Evolutionary conservation across 139 green algal genomes (phyloP), one percentile per base, ranked within the genome.

Genomic region (Mesostigma viride): DNA sequence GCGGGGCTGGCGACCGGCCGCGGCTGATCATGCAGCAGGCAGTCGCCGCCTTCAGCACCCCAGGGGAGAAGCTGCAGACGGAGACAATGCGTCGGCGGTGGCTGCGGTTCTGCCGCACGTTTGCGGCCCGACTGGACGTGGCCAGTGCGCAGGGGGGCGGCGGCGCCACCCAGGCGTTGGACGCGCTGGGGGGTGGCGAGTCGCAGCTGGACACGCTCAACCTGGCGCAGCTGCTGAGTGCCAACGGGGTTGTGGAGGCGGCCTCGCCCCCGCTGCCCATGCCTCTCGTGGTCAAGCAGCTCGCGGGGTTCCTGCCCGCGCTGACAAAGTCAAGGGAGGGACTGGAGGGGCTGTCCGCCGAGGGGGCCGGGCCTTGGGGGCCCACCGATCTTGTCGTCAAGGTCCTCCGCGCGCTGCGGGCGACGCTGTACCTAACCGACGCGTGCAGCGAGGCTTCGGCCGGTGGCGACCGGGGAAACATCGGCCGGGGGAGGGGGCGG

Each of bases 361-460:
- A 27, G n/a, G 26, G 28, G 56, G 56, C 35, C 26, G 28, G 28
- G 26, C 56, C 56, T 17, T 17, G 35, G 28, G 3, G 33, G 56
- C 33, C 56, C 28, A 27, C 56, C 28, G 56, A 62, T 30, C 56
- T 62, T 17, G 35, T 62, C 28, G 56, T 62, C 28, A 27, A 30
- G 56, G 28, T 62, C 28, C 56, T 62, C n/a, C 56, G 56, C n/a
- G 56, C 35, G 56, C 35, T 27, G 28, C 56, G 56, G n/a, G 56
- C 56, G 28, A 62, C 35, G 56, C n/a, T 62, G 4, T 62, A 62
- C 27, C 53, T 62, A 17, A 62, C 56, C n/a, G 56, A 62, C 26
- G 56, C 33, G 8, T 62, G 56, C n/a, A n/a, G n/a, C n/a, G n/a
- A n/a, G n/a, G n/a, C n/a, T n/a, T n/a, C n/a, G n/a, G n/a, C n/a